Evolutionary conservation across 2,329 filamentous ascomycete genomes (phyloP).

Genomic region (Incumbomyces delicatus): DNA sequence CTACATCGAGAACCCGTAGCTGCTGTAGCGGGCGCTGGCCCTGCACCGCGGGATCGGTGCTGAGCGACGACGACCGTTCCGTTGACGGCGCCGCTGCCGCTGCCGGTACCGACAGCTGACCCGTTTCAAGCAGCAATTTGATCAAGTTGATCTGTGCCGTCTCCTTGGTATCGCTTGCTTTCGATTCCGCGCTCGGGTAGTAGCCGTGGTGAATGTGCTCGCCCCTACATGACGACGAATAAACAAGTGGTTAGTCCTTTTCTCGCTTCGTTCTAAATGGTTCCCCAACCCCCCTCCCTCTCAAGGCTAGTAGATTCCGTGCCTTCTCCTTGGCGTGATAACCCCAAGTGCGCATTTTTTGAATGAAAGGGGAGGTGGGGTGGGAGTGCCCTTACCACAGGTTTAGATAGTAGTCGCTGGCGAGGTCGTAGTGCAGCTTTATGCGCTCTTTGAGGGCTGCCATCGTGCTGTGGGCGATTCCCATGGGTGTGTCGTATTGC

Average conservation of each 20-base stretch:
- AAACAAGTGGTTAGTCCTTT: no score
- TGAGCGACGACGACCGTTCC: no score
- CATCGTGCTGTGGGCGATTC: conserved; percentile 10
- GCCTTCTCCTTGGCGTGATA: neutral
- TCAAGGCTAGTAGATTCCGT: no score
- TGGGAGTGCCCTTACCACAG: conserved; percentile 39
- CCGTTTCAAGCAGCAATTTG: conserved; percentile 44
- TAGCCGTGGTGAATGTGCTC: conserved; percentile 57
- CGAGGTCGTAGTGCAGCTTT: conserved; percentile 52
- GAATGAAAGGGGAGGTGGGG: no score
- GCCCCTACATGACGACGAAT: conserved; percentile 30
- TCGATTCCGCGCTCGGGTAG: conserved; percentile 37
- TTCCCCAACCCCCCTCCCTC: no score
- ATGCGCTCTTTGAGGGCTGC: conserved; percentile 46
- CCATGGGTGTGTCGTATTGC: conserved; percentile 7
- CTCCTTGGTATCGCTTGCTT: conserved; percentile 44
- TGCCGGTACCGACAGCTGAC: conserved; percentile 23
- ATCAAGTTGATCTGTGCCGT: conserved; percentile 50
- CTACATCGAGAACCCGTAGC: conserved; percentile 45
- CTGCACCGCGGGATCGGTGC: conserved; percentile 20
- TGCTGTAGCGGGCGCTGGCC: neutral
- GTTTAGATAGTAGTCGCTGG: conserved; percentile 53
- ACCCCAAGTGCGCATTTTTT: neutral
- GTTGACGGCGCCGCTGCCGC: no score
- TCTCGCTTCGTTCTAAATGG: no score